phyloP scores from a whole-genome alignment of 1,284 basidiomycete species.

The Phylloboletellus chloephorus region DNA sequence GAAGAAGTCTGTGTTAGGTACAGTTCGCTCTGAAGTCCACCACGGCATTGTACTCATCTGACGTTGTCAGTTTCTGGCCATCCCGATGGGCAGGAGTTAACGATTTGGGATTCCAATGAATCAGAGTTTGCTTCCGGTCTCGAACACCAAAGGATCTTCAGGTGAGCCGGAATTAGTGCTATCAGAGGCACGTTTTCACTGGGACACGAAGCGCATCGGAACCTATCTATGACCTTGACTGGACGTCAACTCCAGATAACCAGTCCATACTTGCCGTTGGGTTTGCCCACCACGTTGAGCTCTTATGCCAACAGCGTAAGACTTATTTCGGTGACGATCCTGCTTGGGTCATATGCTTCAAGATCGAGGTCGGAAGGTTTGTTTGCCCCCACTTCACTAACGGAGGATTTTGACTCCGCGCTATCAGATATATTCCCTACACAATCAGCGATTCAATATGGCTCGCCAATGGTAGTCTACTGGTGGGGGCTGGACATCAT shows the following conservation, averaged over 20 bases:
- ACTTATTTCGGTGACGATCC: constrained; percentile 81
- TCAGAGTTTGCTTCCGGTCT: constrained; percentile 91
- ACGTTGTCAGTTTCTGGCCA: constrained; percentile 46
- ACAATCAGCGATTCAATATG: constrained; percentile 84
- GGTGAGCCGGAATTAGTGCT: constrained; percentile 38
- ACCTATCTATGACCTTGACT: constrained; percentile 76
- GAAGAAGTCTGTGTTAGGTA: constrained; percentile 81
- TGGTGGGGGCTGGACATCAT: constrained; percentile 73
- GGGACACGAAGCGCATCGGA: constrained; percentile 35
- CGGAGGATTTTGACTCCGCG: constrained; percentile 1
- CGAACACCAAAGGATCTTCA: constrained; percentile 62
- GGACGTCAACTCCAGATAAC: constrained; percentile 84
- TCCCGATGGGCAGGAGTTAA: constrained; percentile 66
- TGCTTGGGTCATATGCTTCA: constrained; percentile 74
- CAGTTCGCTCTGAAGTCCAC: constrained; percentile 12
- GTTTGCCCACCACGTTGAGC: constrained; percentile 67
- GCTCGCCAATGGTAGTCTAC: constrained; percentile 74
- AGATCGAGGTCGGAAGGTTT: constrained; percentile 67
- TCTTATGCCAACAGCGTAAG: constrained; percentile 86
- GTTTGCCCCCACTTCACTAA: background rate
- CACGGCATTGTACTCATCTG: constrained; percentile 8
- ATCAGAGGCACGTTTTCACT: background rate
- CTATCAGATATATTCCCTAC: constrained; percentile 62
- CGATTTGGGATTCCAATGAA: constrained; percentile 91
- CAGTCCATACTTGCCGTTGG: constrained; percentile 89